Base-by-base conservation (phyloP, 331 rosid species). In the Cydonia oblonga region DNA sequence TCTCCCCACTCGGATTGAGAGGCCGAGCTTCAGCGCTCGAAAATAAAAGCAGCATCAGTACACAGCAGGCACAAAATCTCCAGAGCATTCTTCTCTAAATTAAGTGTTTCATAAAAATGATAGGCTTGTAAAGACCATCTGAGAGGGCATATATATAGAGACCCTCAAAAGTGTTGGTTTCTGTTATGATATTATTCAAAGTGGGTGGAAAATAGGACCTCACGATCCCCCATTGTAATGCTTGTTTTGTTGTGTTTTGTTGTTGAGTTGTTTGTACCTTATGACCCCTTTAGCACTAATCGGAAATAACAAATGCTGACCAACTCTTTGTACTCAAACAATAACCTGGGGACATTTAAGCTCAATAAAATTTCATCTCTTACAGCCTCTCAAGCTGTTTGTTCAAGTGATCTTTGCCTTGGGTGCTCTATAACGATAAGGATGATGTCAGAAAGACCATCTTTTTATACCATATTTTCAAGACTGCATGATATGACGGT, bases 301-400 rank as follows among this genome's bases (percentile, higher is more conserved):
- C 69, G 62, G 46, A 76, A 67, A 67, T 35, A 68, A 68, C 35
- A 58, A 75, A 20, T 75, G 24, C 79, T 69, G 79, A 68, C 74
- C 73, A 40, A n/a, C 12, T 46, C 53, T 46, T 46, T 46, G 53
- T 5, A 46, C 53, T 46, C n/a, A 46, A 46, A 46, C 53, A 15
- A 28, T 68, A 24, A n/a, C 4, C 18, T 19, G 0, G 46, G n/a
- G 53, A 22, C 60, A 9, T 4, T 54, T 18, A 32, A 0, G 19
- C 25, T 19, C 49, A 64, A 64, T 18, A 32, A 64, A 61, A 19
- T 7, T 19, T 2, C 46, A 30, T 63, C 25, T 8, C 46, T 63
- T 63, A 3, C 32, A 29, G 5, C 6, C 32, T 42, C 23, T 29
- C 11, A 61, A 29, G 30, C 22, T 61, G 20, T 61, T 28, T 28